These are phyloP conservation scores for Thelonectria discophora DNA, from an alignment of 2,329 filamentous ascomycete species.

Conservation along the genomic window DNA sequence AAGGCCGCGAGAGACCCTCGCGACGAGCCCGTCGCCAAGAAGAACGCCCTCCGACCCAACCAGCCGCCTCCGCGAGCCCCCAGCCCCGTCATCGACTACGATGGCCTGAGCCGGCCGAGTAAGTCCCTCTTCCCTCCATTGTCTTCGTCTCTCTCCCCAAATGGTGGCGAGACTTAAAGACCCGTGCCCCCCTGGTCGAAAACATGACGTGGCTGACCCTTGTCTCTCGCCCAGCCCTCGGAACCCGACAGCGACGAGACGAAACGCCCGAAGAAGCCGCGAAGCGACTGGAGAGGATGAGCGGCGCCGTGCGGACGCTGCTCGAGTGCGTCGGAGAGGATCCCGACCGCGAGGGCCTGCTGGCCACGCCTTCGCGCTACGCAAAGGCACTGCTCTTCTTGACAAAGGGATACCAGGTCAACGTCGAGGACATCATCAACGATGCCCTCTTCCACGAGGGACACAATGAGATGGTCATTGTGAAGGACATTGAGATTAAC, in stretches of 20 bases:
- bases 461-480: slow-evolving; percentile 96
- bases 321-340: slow-evolving; percentile 76
- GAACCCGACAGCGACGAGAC: slow-evolving; percentile 70
- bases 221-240: slow-evolving; percentile 56
- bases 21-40: slow-evolving; percentile 59
- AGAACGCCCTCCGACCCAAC: slow-evolving; percentile 42
- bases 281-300: slow-evolving; percentile 65
- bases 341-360: slow-evolving; percentile 69
- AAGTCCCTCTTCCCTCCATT: slow-evolving; percentile 18
- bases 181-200: slow-evolving; percentile 8
- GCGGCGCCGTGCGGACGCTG: slow-evolving; percentile 70
- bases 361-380: slow-evolving; percentile 82
- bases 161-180: background rate
- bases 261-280: slow-evolving; percentile 58
- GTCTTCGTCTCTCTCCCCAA: slow-evolving; percentile 1
- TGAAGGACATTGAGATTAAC: slow-evolving; percentile 96
- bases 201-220: slow-evolving; percentile 20
- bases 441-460: slow-evolving; percentile 85
- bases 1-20: slow-evolving; percentile 69
- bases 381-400: slow-evolving; percentile 96
- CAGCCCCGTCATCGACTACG: slow-evolving; percentile 68
- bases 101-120: slow-evolving; percentile 69
- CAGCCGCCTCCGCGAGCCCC: slow-evolving; percentile 47
- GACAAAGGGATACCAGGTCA: slow-evolving; percentile 96
- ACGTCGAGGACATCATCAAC: slow-evolving; percentile 72